Percentiles rank a stretch among this genome's conserved stretches.
Conservation (phyloP, 331 rosid species). For the Saraca asoca region DNA sequence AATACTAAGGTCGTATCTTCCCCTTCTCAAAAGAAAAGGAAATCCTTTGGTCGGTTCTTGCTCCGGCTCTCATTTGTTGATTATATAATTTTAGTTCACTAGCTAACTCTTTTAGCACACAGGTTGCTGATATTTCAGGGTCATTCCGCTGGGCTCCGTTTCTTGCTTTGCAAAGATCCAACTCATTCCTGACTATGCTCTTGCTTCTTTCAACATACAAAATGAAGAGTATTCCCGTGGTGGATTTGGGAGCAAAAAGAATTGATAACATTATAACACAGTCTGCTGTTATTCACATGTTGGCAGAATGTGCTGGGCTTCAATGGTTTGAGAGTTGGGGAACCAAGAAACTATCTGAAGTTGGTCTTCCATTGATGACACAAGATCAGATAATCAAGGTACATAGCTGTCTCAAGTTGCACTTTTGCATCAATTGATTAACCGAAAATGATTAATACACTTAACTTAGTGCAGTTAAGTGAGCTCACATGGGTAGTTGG, state of each 20-base stretch:
- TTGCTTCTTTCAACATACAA: slow-evolving; percentile 94
- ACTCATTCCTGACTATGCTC: slow-evolving; percentile 92
- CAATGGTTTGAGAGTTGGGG: slow-evolving; percentile 99
- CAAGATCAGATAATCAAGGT: slow-evolving; percentile 66
- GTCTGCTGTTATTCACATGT: slow-evolving; percentile 86
- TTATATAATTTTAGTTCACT: neutral
- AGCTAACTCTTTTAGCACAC: slow-evolving; percentile 41
- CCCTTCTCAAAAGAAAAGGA: neutral
- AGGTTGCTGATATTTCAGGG: slow-evolving; percentile 94
- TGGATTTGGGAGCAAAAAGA: slow-evolving; percentile 75
- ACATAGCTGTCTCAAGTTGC: slow-evolving; percentile 17
- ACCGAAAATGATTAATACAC: too few relatives aligned
- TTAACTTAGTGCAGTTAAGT: too few relatives aligned
- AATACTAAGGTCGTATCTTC: slow-evolving; percentile 62
- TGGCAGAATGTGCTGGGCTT: slow-evolving; percentile 92
- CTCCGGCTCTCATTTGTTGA: neutral
- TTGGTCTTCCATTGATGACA: slow-evolving; percentile 83
- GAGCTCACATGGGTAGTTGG: too few relatives aligned
- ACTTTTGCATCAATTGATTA: neutral
- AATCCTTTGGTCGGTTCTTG: too few relatives aligned
- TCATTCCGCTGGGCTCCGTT: slow-evolving; percentile 99
- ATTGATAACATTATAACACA: slow-evolving; percentile 84
- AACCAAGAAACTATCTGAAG: slow-evolving; percentile 67
- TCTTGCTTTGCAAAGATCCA: slow-evolving; percentile 84
- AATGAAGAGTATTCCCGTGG: slow-evolving; percentile 92